These are phyloP conservation scores for Pseudocercospora macadamiae DNA, from an alignment of 2,329 filamentous ascomycete species.

Conservation along the genomic window DNA sequence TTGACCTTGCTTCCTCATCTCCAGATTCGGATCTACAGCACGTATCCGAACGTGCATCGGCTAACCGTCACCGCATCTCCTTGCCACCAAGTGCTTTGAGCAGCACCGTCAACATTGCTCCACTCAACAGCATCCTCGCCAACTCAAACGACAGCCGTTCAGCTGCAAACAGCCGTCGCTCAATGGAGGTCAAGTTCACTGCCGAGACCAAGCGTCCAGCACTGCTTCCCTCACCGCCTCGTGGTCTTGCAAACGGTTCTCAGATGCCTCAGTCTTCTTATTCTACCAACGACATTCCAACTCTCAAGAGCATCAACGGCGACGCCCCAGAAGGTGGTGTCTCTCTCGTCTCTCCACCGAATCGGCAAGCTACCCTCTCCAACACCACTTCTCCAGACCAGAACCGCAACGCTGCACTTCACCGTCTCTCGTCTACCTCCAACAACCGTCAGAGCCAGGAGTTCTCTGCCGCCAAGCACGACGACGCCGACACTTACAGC, in stretches of 20 bases:
- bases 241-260: slow-evolving; percentile 58
- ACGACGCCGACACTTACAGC: slow-evolving; percentile 57
- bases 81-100: slow-evolving; percentile 41
- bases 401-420: slow-evolving; percentile 71
- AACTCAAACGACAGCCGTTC: slow-evolving; percentile 47
- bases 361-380: slow-evolving; percentile 28
- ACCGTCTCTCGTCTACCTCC: slow-evolving; percentile 63
- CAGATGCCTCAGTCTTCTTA: slow-evolving; percentile 84
- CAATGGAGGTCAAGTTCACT: slow-evolving; percentile 51
- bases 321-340: slow-evolving; percentile 54
- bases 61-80: slow-evolving; percentile 47
- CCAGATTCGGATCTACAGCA: slow-evolving; percentile 56
- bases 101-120: slow-evolving; percentile 38
- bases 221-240: slow-evolving; percentile 62
- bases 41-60: slow-evolving; percentile 65
- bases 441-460: slow-evolving; percentile 72
- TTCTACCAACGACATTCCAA: slow-evolving; percentile 86
- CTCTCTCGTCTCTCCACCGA: slow-evolving; percentile 32
- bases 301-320: slow-evolving; percentile 69
- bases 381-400: slow-evolving; percentile 45
- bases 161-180: slow-evolving; percentile 48
- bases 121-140: slow-evolving; percentile 43
- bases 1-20: slow-evolving; percentile 76
- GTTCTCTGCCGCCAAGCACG: slow-evolving; percentile 56
- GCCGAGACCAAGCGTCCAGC: slow-evolving; percentile 50